These are phyloP conservation scores for Mycena rebaudengoi DNA, from an alignment of 768 basidiomycete genomes.

Conservation along the genomic window DNA sequence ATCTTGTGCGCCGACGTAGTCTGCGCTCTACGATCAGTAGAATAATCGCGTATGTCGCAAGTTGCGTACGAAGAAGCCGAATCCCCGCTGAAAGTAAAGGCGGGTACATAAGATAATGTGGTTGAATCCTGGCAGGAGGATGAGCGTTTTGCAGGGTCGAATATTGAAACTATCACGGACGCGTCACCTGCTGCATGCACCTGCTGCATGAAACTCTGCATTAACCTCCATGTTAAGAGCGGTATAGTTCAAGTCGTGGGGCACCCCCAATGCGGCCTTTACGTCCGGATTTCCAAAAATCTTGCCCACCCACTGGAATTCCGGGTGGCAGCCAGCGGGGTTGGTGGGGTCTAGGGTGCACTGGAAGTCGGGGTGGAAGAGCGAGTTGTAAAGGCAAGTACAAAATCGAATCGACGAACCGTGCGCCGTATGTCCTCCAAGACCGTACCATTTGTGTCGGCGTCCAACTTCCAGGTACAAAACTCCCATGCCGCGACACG, in stretches of 20 bases:
- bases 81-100: constrained; percentile 36
- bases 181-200: background rate
- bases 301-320: constrained; percentile 30
- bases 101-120: constrained; percentile 32
- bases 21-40: constrained; percentile 18
- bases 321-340: constrained; percentile 3
- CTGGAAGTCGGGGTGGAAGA: background rate
- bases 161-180: too few relatives aligned
- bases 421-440: constrained; percentile 22
- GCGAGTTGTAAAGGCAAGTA: background rate
- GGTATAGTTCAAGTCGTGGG: constrained; percentile 24
- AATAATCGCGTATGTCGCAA: background rate
- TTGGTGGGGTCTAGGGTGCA: background rate
- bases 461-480: constrained; percentile 4
- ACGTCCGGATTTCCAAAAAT: constrained; percentile 22
- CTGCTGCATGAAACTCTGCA: constrained; percentile 22
- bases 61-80: constrained; percentile 32
- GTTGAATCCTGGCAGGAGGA: background rate
- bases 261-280: constrained; percentile 21
- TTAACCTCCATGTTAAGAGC: constrained; percentile 20
- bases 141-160: too few relatives aligned
- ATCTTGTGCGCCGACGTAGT: constrained; percentile 38
- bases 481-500: constrained; percentile 11
- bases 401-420: background rate
- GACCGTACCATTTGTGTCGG: constrained; percentile 9